Percentiles rank a stretch among this genome's conserved stretches.
Conservation (phyloP, 2,329 filamentous ascomycete genomes). For the Stachybotrys echinatus region DNA sequence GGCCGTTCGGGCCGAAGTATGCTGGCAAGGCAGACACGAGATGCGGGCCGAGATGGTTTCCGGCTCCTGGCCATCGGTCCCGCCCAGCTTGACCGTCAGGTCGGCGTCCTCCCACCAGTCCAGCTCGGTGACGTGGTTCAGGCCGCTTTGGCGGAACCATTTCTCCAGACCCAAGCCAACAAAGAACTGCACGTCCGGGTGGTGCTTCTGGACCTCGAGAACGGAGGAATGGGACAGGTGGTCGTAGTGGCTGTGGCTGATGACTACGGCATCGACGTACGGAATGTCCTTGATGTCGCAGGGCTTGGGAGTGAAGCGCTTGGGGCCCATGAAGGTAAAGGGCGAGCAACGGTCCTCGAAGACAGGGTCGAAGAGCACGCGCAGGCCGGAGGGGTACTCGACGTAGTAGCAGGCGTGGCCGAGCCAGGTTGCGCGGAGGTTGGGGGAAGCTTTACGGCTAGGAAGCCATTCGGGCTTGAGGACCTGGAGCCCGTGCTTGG, state of each 20-base stretch:
- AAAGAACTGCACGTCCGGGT: constrained; percentile 82
- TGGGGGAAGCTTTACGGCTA: constrained; percentile 45
- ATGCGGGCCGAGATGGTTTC: constrained; percentile 62
- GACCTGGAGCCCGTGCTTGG: constrained; percentile 61
- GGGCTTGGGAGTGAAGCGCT: constrained; percentile 71
- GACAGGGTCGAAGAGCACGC: constrained; percentile 90
- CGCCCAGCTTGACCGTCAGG: constrained; percentile 35
- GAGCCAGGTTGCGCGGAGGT: constrained; percentile 85
- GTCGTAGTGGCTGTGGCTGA: constrained; percentile 91
- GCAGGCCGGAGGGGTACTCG: constrained; percentile 80
- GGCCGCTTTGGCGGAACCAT: constrained; percentile 71
- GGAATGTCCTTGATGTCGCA: constrained; percentile 77
- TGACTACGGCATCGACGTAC: constrained; percentile 68
- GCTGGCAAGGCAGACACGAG: constrained; percentile 79
- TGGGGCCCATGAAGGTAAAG: constrained; percentile 63
- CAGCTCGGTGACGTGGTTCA: constrained; percentile 76
- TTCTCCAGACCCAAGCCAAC: constrained; percentile 75
- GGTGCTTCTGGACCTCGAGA: constrained; percentile 60
- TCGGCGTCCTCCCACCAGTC: constrained; percentile 93
- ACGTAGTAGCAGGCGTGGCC: constrained; percentile 93
- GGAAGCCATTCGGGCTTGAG: constrained; percentile 62
- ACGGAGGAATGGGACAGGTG: constrained; percentile 78
- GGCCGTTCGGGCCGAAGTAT: constrained; percentile 63
- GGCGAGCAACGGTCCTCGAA: constrained; percentile 86
- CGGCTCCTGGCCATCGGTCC: background rate